Conservation (phyloP, 179 eudicot species). For the Spinacia oleracea region DNA sequence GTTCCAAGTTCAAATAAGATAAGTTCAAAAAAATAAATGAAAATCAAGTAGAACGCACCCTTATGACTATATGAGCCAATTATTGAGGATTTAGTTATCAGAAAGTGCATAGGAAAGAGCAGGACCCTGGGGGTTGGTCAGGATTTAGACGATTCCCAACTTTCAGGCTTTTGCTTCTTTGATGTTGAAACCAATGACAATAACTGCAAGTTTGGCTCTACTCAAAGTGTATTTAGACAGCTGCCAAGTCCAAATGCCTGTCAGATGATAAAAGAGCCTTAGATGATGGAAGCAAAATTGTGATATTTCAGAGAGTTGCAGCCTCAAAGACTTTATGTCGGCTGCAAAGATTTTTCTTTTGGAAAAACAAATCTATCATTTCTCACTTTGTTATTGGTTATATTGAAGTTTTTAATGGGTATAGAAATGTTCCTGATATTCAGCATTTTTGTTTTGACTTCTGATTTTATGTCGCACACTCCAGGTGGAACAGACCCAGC, state of each 20-base stretch:
- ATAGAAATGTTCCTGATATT: background rate
- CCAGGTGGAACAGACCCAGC: slow-evolving; percentile 69
- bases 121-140: background rate
- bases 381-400: background rate
- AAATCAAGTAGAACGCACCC: too few relatives aligned
- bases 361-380: background rate
- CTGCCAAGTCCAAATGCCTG: background rate
- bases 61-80: background rate
- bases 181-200: background rate
- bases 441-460: slow-evolving; percentile 9
- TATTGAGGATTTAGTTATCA: background rate
- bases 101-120: background rate
- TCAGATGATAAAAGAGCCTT: background rate
- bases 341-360: background rate
- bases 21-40: too few relatives aligned
- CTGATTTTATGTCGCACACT: slow-evolving; percentile 13
- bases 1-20: too few relatives aligned
- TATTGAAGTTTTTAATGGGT: slow-evolving; percentile 16
- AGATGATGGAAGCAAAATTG: background rate
- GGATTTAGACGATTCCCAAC: background rate
- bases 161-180: background rate
- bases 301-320: background rate
- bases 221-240: background rate
- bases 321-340: background rate
- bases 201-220: background rate